Evolutionary conservation across 176 grass and related monocot species (phyloP).

Genomic region (Triticum dicoccoides): DNA sequence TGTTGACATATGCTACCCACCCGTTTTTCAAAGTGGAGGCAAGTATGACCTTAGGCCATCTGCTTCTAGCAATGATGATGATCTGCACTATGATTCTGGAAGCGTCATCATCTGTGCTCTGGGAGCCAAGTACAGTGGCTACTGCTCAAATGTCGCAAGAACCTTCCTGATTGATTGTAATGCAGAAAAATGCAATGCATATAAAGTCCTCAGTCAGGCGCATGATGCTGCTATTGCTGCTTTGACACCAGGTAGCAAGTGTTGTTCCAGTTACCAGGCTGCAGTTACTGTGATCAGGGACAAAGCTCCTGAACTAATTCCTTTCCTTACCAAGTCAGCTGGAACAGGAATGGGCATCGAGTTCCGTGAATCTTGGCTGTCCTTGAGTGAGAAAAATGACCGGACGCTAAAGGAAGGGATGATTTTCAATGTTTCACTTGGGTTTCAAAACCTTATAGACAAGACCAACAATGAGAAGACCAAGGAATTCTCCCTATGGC

Average conservation of each 20-base stretch:
- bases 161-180: constrained; percentile 65
- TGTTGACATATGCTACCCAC: constrained; percentile 84
- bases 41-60: constrained; percentile 69
- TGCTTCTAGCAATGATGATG: constrained; percentile 66
- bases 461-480: constrained; percentile 40
- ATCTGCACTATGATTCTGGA: constrained; percentile 66
- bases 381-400: constrained; percentile 64
- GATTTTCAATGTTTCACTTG: constrained; percentile 85
- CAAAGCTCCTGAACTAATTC: constrained; percentile 63
- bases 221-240: constrained; percentile 61
- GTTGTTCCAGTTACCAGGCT: constrained; percentile 52
- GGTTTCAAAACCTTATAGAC: constrained; percentile 64
- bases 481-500: constrained; percentile 52
- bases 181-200: constrained; percentile 53
- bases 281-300: constrained; percentile 43
- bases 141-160: constrained; percentile 82
- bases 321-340: constrained; percentile 55
- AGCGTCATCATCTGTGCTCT: constrained; percentile 81
- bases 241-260: constrained; percentile 40
- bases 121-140: constrained; percentile 65
- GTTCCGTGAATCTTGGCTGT: constrained; percentile 64
- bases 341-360: constrained; percentile 81
- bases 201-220: constrained; percentile 57
- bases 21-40: constrained; percentile 74
- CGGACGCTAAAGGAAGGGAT: constrained; percentile 52